Evolutionary conservation across 2,329 filamentous ascomycete genomes (phyloP), one percentile per base, ranked within the genome.

Genomic region (Ophiostoma montium): DNA sequence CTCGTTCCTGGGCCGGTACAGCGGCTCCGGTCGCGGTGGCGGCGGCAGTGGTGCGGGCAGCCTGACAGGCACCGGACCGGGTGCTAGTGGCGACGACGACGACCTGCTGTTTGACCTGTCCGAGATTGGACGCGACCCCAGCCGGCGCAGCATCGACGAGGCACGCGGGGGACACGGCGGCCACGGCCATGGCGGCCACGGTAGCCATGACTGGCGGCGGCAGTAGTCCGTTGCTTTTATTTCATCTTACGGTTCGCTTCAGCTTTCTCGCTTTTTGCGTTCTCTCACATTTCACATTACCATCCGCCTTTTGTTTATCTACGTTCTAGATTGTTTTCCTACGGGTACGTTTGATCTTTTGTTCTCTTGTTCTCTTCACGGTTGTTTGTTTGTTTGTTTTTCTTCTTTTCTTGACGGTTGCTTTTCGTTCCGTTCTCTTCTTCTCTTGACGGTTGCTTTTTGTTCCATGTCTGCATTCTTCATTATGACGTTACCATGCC

Each of bases 81-180:
- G 43, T 9, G 41, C 38, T n/a, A n/a, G 35, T n/a, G 48, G 48
- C 23, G 79, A 83, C 52, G 82, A 84, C 49, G 82, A 86, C 58
- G 80, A 79, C 0, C 62, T 86, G 10, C 69, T 86, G 10, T 86
- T 86, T 62, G 79, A 82, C 54, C 78, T 86, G 70, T 84, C 79
- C 33, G 82, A 86, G 61, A 31, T 75, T 85, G 59, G 39, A 11
- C 39, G 35, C n/a, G 35, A 35, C 15, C 35, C 35, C 35, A 35
- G 78, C 48, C 67, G 77, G 53, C 70, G 74, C 53, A 81, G 75
- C 55, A 61, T 80, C 8, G 78, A 82, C 55, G 77, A 80, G 53
- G 65, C 62, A 1, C 62, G 67, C 21, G 32, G 35, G 13, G 36
- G n/a, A n/a, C n/a, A n/a, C n/a, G n/a, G n/a, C n/a, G n/a, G n/a